Percentiles rank a stretch among this genome's conserved stretches.
Conservation (phyloP, 345 rosid genomes). For the Pugionium dolabratum region DNA sequence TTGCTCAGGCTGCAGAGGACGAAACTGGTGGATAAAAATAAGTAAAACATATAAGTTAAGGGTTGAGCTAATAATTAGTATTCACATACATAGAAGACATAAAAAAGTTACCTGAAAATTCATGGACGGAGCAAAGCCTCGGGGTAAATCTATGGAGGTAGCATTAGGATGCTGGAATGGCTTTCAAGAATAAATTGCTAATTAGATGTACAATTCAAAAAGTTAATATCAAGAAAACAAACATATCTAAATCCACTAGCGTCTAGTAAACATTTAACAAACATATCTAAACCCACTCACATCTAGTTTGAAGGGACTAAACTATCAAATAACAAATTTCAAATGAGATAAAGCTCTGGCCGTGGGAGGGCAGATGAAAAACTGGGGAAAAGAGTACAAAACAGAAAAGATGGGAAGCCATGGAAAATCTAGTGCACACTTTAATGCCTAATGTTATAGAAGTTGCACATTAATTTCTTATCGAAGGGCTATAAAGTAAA, state of each 20-base stretch:
- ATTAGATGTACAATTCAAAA: conserved; percentile 15
- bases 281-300: no score
- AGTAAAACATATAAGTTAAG: conserved; percentile 3
- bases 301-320: background rate
- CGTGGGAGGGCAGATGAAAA: background rate
- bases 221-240: conserved; percentile 15
- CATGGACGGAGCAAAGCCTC: conserved; percentile 64
- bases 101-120: conserved; percentile 62
- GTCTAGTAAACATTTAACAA: no score
- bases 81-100: conserved; percentile 32
- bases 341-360: background rate
- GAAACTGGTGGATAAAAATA: conserved; percentile 60
- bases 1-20: conserved; percentile 70
- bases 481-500: no score
- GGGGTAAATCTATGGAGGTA: conserved; percentile 63
- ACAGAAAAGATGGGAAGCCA: no score
- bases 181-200: conserved; percentile 36
- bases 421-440: conserved; percentile 9
- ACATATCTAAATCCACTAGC: conserved; percentile 2
- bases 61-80: conserved; percentile 26
- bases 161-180: conserved; percentile 61
- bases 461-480: conserved; percentile 3
- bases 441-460: conserved; percentile 15
- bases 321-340: background rate
- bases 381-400: no score